These are phyloP conservation scores for Colletotrichum aenigma DNA, from an alignment of 2,329 filamentous ascomycete species.

Conservation along the genomic window DNA sequence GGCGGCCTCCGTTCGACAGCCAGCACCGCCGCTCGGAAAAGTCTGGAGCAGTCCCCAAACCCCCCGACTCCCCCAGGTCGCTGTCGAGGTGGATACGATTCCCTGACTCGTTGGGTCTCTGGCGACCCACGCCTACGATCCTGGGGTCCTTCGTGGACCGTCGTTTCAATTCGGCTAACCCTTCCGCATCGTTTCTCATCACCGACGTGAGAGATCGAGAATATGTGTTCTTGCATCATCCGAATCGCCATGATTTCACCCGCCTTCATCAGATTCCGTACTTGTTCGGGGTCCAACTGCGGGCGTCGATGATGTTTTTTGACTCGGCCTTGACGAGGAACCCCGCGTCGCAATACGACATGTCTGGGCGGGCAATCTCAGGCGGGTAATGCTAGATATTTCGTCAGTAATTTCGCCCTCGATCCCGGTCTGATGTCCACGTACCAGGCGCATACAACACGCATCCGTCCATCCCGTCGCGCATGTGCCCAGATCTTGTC, in stretches of 20 bases:
- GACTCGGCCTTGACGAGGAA: constrained; percentile 15
- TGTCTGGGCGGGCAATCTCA: constrained; percentile 3
- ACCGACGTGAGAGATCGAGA: background rate
- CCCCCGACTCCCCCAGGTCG: background rate
- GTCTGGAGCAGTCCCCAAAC: background rate
- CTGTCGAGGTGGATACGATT: background rate
- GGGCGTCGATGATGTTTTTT: background rate
- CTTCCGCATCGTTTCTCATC: background rate
- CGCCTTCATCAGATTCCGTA: background rate
- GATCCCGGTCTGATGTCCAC: background rate
- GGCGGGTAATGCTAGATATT: constrained; percentile 14
- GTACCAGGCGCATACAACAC: constrained; percentile 19
- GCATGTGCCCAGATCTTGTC: constrained; percentile 18
- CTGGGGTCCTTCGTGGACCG: background rate
- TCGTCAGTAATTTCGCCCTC: background rate
- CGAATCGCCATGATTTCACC: background rate
- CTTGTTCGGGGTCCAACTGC: background rate
- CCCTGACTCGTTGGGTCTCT: background rate
- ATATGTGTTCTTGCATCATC: background rate
- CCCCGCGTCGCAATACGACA: constrained; percentile 16
- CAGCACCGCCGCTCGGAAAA: background rate
- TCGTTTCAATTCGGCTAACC: background rate
- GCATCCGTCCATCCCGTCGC: constrained; percentile 13
- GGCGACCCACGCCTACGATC: background rate
- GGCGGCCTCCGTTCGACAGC: background rate